These are phyloP conservation scores for Diutina rugosa DNA, from an alignment of 1,139 yeast genomes.

Conservation along the genomic window DNA sequence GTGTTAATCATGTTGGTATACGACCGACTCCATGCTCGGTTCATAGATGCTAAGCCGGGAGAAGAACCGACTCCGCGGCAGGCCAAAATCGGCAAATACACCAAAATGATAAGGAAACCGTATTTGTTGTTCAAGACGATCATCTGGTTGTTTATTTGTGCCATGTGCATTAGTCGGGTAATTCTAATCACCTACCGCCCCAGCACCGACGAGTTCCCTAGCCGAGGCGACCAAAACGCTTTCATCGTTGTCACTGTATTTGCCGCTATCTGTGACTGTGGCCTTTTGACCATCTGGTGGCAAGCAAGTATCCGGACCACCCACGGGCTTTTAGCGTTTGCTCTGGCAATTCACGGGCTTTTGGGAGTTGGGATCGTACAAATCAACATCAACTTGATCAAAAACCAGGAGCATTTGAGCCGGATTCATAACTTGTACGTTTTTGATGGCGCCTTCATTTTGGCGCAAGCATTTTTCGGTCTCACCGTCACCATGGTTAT, in stretches of 20 bases:
- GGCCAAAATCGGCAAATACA: background rate
- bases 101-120: background rate
- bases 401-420: background rate
- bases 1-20: background rate
- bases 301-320: background rate
- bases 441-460: background rate
- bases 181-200: background rate
- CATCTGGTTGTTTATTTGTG: background rate
- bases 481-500: background rate
- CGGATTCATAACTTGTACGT: background rate
- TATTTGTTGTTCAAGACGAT: background rate
- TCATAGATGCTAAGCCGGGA: background rate
- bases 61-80: background rate
- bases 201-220: background rate
- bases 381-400: background rate
- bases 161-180: constrained; percentile 1
- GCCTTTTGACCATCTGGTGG: constrained; percentile 1
- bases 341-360: background rate
- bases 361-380: background rate
- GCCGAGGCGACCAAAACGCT: background rate
- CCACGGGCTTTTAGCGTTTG: background rate
- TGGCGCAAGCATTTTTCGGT: background rate
- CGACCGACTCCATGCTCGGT: background rate
- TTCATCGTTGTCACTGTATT: background rate
- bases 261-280: background rate